Base-by-base conservation (phyloP, 2,329 filamentous ascomycete species). In the Paramyrothecium sp. region DNA sequence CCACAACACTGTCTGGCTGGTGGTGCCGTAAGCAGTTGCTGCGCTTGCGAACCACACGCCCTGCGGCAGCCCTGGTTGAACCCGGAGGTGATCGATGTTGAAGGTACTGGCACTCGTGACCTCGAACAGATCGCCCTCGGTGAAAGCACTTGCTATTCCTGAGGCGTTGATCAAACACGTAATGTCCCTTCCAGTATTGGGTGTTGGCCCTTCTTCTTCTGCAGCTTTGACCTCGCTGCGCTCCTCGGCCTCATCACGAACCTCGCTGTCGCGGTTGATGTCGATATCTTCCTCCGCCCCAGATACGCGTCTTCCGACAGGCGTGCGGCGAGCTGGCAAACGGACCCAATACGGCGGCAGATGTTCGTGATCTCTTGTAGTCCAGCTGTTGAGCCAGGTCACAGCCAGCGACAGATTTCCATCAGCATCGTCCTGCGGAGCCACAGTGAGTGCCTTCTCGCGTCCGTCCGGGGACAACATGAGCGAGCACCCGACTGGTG, bases 341-440 rank as follows among this genome's bases (percentile, higher is more conserved):
- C 74, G 69, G 22, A 84, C 77, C 85, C 84, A 88, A 61, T 86
- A 86, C 0, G 84, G 85, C 2, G 85, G 84, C 5, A 87, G 65
- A 34, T 82, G 79, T 0, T 72, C 73, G 20, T 76, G 75, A 59
- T 81, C 78, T 50, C 84, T 75, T 8, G 75, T 78, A 2, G 79
- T 83, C 82, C 83, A 85, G 11, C 75, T 70, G 17, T 75, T 74
- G 8, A 79, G 76, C 85, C 85, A 88, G n/a, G 73, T 70, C 0
- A 85, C 79, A 1, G 80, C 77, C 34, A 88, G 69, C 4, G 83
- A 86, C 16, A 88, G 67, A 62, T 86, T 77, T 0, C 85, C 85
- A 61, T 88, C 85, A 0, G 83, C 85, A 61, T 87, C 83, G 58
- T 87, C 81, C 10, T 85, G 70, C 1, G 83, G 77, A 3, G 79